Evolutionary conservation across 1,284 basidiomycete genomes (phyloP).

Genomic region (Leucoagaricus sp.): DNA sequence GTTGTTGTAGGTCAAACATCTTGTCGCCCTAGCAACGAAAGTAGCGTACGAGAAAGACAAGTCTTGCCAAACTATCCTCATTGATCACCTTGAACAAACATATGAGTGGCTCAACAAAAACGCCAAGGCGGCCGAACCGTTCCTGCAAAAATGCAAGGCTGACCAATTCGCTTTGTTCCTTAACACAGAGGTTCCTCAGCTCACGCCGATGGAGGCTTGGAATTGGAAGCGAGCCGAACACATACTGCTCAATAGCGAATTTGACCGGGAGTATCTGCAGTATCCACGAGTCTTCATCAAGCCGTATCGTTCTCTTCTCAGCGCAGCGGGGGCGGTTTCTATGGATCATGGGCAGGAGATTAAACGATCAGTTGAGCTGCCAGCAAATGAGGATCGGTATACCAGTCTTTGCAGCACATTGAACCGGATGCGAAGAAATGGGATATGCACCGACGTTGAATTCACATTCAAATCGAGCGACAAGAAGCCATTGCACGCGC

Average conservation of each 20-base stretch:
- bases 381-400: conserved; percentile 14
- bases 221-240: conserved; percentile 33
- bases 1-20: conserved; percentile 41
- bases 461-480: conserved; percentile 23
- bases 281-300: conserved; percentile 32
- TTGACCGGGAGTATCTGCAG: conserved; percentile 25
- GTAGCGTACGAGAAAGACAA: conserved; percentile 21
- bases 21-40: conserved; percentile 28
- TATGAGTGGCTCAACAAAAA: conserved; percentile 38
- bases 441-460: conserved; percentile 31
- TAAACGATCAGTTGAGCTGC: not conserved
- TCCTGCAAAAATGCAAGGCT: conserved; percentile 19
- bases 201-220: conserved; percentile 23
- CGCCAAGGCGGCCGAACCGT: conserved; percentile 17
- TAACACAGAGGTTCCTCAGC: conserved; percentile 36
- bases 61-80: conserved; percentile 20
- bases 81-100: conserved; percentile 36
- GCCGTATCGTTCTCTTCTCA: conserved; percentile 32
- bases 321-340: conserved; percentile 31
- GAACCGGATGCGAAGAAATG: conserved; percentile 27
- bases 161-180: conserved; percentile 34
- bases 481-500: conserved; percentile 27
- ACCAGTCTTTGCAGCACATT: conserved; percentile 24
- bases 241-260: conserved; percentile 32
- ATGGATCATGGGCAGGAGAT: conserved; percentile 20